phyloP scores from a whole-genome alignment of 2,329 filamentous ascomycete genomes.

The Fusarium oligoseptatum region DNA sequence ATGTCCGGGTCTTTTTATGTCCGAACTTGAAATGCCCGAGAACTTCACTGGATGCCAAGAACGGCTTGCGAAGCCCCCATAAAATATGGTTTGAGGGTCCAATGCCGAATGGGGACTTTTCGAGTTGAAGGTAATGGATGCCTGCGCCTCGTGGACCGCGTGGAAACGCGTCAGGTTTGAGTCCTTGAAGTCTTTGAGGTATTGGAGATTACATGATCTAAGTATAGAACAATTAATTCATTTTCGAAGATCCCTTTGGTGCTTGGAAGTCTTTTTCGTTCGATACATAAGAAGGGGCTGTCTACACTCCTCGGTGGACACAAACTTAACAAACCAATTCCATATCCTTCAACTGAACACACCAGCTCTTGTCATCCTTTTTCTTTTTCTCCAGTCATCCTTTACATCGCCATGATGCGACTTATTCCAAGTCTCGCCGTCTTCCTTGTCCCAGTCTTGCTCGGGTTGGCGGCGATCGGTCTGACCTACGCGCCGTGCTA shows the following conservation, averaged over 20 bases:
- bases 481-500: slow-evolving; percentile 9
- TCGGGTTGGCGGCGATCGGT: background rate
- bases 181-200: background rate
- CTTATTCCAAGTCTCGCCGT: background rate
- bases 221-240: background rate
- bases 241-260: too few relatives aligned
- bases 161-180: background rate
- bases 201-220: background rate
- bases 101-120: background rate
- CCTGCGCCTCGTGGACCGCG: background rate
- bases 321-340: background rate
- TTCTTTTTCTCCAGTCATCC: background rate
- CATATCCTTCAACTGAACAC: background rate
- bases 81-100: background rate
- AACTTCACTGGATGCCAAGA: background rate
- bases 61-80: background rate
- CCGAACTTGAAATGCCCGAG: background rate
- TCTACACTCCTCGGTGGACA: background rate
- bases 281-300: background rate
- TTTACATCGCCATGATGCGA: background rate
- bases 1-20: background rate
- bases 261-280: background rate
- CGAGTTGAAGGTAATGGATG: background rate
- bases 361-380: background rate
- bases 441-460: background rate